phyloP scores from a whole-genome alignment of 352 stramenopile species.

The Phytophthora constricta region DNA sequence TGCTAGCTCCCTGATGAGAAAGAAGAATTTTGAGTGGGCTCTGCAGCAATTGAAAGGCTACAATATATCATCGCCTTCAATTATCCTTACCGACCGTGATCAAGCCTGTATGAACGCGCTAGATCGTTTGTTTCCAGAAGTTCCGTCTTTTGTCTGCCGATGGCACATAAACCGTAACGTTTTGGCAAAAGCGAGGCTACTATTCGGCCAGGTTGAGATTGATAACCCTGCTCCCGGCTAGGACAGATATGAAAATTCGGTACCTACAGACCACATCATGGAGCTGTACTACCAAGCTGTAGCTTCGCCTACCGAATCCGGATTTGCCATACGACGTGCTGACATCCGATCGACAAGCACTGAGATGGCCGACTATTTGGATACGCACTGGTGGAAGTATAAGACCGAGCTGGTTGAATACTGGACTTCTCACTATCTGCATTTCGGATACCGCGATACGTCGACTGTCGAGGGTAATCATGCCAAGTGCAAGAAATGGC shows the following conservation, averaged over 20 bases:
- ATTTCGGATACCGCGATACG: constrained; percentile 14
- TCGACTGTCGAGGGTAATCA: constrained; percentile 19
- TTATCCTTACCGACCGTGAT: constrained; percentile 18
- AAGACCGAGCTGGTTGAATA: constrained; percentile 1
- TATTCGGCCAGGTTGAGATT: constrained; percentile 12
- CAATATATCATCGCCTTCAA: background rate
- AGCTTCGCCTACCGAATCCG: background rate
- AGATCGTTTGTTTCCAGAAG: background rate
- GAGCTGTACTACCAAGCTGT: constrained; percentile 6
- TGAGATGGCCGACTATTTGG: constrained; percentile 7
- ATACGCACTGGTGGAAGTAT: constrained; percentile 16
- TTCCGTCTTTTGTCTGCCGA: constrained; percentile 6
- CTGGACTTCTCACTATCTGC: constrained; percentile 9
- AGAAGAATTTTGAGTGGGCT: constrained; percentile 14
- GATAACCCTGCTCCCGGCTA: constrained; percentile 5
- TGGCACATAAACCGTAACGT: constrained; percentile 32
- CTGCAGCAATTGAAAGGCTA: background rate
- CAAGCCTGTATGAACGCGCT: constrained; percentile 21
- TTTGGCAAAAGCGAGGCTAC: background rate
- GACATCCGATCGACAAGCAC: background rate
- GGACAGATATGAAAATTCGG: constrained; percentile 15
- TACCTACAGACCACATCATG: constrained; percentile 5
- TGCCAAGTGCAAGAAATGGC: constrained; percentile 10
- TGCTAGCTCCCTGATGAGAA: constrained; percentile 12
- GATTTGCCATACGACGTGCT: background rate